Conservation (phyloP, 257 asterid genomes). For the Striga asiatica region DNA sequence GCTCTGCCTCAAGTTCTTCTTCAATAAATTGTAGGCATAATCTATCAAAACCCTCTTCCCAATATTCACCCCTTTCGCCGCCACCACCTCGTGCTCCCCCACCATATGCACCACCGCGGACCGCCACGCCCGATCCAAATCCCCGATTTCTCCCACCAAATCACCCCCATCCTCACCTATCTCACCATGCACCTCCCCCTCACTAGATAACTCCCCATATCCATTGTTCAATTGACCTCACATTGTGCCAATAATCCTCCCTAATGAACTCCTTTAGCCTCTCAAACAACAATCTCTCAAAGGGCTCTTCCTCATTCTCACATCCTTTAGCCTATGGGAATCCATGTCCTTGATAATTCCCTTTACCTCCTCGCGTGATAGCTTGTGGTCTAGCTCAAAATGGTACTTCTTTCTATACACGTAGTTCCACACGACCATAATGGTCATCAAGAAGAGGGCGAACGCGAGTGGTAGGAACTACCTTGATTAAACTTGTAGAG, state of each 20-base stretch:
- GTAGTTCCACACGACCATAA: background rate
- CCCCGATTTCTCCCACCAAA: background rate
- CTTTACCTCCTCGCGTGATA: background rate
- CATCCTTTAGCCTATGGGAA: background rate
- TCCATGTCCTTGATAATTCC: background rate
- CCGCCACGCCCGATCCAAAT: background rate
- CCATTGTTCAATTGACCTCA: background rate
- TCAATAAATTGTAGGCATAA: background rate
- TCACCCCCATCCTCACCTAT: too few species aligned
- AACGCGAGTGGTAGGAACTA: background rate
- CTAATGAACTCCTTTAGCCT: background rate
- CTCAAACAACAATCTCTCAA: background rate
- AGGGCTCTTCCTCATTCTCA: background rate
- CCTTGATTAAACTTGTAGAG: background rate
- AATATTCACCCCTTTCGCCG: background rate
- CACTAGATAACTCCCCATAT: background rate
- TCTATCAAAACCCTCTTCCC: background rate
- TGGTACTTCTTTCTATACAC: background rate
- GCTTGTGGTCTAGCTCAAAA: background rate
- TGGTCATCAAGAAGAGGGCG: background rate
- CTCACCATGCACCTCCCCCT: background rate
- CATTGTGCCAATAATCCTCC: background rate
- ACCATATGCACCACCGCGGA: background rate
- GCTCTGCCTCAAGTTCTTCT: background rate
- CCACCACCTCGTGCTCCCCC: background rate